These are phyloP conservation scores for Terana coerulea DNA, from an alignment of 768 basidiomycete species.

Conservation along the genomic window DNA sequence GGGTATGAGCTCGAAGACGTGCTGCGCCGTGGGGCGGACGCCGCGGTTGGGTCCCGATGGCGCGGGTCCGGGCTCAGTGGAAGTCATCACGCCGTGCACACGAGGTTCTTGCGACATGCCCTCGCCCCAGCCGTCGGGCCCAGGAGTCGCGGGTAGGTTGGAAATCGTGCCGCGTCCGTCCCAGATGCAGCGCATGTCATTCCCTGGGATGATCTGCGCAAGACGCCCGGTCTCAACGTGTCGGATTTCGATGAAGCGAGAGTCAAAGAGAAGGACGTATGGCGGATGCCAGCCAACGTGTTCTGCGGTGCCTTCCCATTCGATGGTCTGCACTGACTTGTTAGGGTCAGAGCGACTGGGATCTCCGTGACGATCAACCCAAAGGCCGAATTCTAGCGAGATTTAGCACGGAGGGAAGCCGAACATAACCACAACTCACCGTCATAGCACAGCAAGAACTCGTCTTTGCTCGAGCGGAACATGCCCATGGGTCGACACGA, in stretches of 20 bases:
- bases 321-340: constrained; percentile 65
- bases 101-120: constrained; percentile 70
- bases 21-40: constrained; percentile 55
- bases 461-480: constrained; percentile 83
- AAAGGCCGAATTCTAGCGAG: constrained; percentile 78
- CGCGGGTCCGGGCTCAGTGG: constrained; percentile 30
- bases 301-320: constrained; percentile 94
- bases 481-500: constrained; percentile 82
- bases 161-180: constrained; percentile 62
- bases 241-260: constrained; percentile 86
- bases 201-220: constrained; percentile 77
- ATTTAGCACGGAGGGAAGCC: not conserved
- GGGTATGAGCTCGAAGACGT: constrained; percentile 76
- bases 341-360: constrained; percentile 40
- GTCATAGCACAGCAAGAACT: constrained; percentile 87
- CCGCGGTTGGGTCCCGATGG: constrained; percentile 29
- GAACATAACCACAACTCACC: constrained; percentile 39
- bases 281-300: constrained; percentile 87
- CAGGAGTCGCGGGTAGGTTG: constrained; percentile 30
- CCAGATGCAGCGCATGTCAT: constrained; percentile 84
- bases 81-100: constrained; percentile 85
- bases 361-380: constrained; percentile 89
- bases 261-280: constrained; percentile 83
- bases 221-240: constrained; percentile 56
- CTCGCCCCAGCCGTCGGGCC: constrained; percentile 43